Base-by-base conservation (phyloP, 352 stramenopile species). In the Phytophthora macrochlamydospora region DNA sequence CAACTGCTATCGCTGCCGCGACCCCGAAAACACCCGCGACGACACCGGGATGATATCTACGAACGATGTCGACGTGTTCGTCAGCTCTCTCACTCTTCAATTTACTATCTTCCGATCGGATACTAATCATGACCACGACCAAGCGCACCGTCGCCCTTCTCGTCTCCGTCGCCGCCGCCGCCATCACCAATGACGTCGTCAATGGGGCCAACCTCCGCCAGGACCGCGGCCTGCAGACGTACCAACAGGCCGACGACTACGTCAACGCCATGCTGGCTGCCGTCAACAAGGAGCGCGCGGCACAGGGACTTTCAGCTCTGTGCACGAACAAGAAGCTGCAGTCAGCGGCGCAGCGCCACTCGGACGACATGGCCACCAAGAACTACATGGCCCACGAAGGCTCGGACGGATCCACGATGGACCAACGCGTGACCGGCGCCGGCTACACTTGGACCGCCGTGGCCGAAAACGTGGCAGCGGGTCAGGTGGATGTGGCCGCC, bases 371-470 rank as follows among this genome's bases (percentile, higher is more conserved):
- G 66, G 71, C 78, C 5, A 60, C 24, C 4, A 65, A 78, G 37
- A 71, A 80, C 62, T 85, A 60, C 29, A 79, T 83, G 71, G 67
- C 52, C 51, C 76, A 88, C 67, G 75, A 60, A 0, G 76, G 76
- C 9, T 64, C 66, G 30, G 64, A 71, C 40, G 76, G 76, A 4
- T 80, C 73, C n/a, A 78, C 68, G 1, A 69, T 76, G 59, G 38
- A 29, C 0, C 5, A 61, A 35, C 79, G 77, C 7, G 64, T 89
- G 13, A 76, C 59, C 13, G 62, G 57, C n/a, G 51, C 76, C 31
- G 64, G 73, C 1, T 87, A 82, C 65, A 54, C 71, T 18, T 87
- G 78, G 67, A 43, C 76, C 69, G 54, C 40, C 40, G 37, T 78
- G 11, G 63, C 33, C 3, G 62, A 81, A 53, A 78, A 75, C 53